Base-by-base conservation (phyloP, 768 basidiomycete species). In the Sporobolomyces phaffii region DNA sequence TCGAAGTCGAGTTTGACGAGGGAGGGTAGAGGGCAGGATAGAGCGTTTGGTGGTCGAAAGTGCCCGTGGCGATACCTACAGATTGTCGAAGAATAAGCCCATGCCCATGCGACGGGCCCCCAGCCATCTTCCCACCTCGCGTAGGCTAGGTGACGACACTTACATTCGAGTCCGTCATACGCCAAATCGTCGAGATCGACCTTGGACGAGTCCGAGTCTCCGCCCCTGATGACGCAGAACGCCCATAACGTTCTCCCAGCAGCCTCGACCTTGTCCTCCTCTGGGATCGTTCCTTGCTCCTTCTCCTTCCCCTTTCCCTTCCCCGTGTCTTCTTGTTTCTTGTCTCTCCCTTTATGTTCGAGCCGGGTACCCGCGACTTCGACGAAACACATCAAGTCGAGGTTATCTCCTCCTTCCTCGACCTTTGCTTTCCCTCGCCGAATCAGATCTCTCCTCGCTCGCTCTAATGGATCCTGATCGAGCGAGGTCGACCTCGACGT, bases 11-110 rank as follows among this genome's bases (percentile, higher is more conserved):
- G 7, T 22, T 0, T 8, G 33, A 15, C 1, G 53, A 31, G 3
- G 52, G 11, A 3, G 62, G 31, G 51, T 71, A 71, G 62, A 72
- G 40, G 54, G 72, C 18, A 68, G 72, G 60, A 75, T 65, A 61
- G 52, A 70, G 29, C 45, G 43, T 17, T 54, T 57, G 14, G 76
- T 78, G 31, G 73, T 77, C 26, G 75, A 77, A 62, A 72, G 75
- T 50, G 51, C 78, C 28, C 49, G 44, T 33, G 24, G 65, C 60
- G 61, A 65, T 17, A 29, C 56, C 64, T 58, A 34, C 1, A 6
- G 29, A 11, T 0, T 14, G 10, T 31, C 33, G n/a, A 5, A 40
- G 13, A 10, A 44, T 44, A 20, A 44, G 43, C 13, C 13, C 13
- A 15, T n/a, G 43, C 43, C 43, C 43, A n/a, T 38, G 17, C 38